These are phyloP conservation scores for Neopestalotiopsis clavispora DNA, from an alignment of 2,329 filamentous ascomycete genomes.

Conservation along the genomic window DNA sequence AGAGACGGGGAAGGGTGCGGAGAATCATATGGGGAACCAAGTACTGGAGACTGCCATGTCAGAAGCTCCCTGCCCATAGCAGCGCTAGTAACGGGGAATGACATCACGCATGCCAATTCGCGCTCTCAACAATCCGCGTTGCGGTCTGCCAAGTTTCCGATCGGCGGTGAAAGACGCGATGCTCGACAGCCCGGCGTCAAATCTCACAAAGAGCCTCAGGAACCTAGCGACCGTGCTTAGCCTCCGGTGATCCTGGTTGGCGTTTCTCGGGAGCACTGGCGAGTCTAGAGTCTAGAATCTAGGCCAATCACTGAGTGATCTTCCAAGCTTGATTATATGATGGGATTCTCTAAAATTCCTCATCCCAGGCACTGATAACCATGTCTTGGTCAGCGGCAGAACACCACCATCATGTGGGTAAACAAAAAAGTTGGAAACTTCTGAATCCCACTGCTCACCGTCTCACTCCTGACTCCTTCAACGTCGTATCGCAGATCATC, in stretches of 20 bases:
- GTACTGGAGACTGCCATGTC: constrained; percentile 13
- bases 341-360: not conserved
- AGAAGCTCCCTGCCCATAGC: constrained; percentile 7
- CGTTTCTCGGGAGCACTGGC: not conserved
- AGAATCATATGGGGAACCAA: constrained; percentile 17
- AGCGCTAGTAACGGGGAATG: constrained; percentile 10
- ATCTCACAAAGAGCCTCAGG: constrained; percentile 14
- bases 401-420: not conserved
- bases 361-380: not conserved
- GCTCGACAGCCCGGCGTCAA: not conserved
- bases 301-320: not conserved
- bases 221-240: constrained; percentile 1
- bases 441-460: not conserved
- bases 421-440: not conserved
- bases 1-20: constrained; percentile 16
- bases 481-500: not conserved
- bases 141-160: constrained; percentile 11
- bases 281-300: not conserved
- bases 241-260: not conserved
- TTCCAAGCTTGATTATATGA: not conserved
- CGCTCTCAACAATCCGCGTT: constrained; percentile 5
- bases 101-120: constrained; percentile 8
- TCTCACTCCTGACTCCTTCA: not conserved
- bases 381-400: not conserved
- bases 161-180: constrained; percentile 12